phyloP scores from a whole-genome alignment of 495 filamentous ascomycete genomes.

The Neurospora sp. region DNA sequence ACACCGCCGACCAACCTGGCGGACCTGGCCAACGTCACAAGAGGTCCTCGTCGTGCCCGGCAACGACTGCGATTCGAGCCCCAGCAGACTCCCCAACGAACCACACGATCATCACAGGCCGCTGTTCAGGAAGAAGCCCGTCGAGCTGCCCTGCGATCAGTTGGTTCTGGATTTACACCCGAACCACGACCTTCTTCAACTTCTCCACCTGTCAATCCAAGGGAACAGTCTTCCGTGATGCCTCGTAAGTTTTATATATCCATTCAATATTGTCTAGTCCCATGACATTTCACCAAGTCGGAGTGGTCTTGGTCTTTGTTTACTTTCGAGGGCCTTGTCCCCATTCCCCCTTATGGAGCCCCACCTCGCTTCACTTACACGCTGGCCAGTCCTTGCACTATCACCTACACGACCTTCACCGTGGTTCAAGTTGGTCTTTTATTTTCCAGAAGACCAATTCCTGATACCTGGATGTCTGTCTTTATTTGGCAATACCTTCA shows the following conservation, averaged over 20 bases:
- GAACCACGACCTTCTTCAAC: neutral
- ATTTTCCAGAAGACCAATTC: neutral
- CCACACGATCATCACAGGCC: neutral
- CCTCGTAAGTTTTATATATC: neutral
- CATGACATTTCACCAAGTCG: neutral
- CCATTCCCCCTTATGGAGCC: neutral
- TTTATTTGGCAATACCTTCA: neutral
- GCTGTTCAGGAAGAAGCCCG: neutral
- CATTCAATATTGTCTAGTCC: neutral
- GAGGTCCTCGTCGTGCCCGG: conserved; percentile 11
- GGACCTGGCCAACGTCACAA: neutral
- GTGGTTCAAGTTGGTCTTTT: neutral
- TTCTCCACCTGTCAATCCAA: neutral
- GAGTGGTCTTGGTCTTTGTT: neutral
- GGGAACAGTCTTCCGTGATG: neutral
- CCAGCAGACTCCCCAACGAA: neutral
- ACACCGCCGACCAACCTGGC: neutral
- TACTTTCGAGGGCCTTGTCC: neutral
- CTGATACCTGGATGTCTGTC: neutral
- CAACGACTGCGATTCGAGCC: neutral
- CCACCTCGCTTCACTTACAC: neutral
- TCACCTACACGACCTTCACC: neutral
- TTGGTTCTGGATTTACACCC: neutral
- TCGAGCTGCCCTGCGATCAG: neutral
- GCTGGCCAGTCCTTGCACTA: neutral